Conservation (phyloP, 306 rosid species). For the Quercus glauca region DNA sequence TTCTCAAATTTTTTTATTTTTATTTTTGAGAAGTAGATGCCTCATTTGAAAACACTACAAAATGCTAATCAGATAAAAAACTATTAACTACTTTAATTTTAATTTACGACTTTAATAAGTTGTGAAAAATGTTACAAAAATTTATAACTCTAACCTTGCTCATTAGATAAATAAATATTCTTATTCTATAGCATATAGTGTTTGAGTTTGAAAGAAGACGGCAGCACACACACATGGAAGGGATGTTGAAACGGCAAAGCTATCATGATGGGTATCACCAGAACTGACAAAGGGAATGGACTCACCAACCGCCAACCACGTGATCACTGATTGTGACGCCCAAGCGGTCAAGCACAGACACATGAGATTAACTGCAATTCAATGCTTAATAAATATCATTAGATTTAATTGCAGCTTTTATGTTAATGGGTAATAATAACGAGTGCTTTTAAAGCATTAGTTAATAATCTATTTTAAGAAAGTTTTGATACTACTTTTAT, state of each 20-base stretch:
- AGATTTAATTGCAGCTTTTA: background rate
- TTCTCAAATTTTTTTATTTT: too few relatives aligned
- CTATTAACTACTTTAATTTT: too few relatives aligned
- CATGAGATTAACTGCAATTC: background rate
- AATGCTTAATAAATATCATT: background rate
- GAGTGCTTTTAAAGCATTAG: rapidly evolving
- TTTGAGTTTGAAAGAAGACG: conserved; percentile 6
- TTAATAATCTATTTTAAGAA: too few relatives aligned
- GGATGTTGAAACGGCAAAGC: conserved; percentile 26
- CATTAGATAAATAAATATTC: too few relatives aligned
- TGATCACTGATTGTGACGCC: conserved; percentile 31
- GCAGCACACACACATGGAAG: conserved; percentile 12
- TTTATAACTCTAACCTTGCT: too few relatives aligned
- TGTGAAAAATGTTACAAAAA: too few relatives aligned
- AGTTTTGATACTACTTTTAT: too few relatives aligned
- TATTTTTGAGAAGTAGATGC: too few relatives aligned
- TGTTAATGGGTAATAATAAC: background rate
- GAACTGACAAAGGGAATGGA: conserved; percentile 1
- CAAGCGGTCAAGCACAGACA: conserved; percentile 5
- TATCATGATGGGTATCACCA: conserved; percentile 28
- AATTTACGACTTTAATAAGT: too few relatives aligned
- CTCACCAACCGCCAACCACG: conserved; percentile 46
- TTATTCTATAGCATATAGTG: too few relatives aligned
- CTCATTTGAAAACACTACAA: too few relatives aligned
- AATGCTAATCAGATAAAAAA: too few relatives aligned